Conservation (phyloP, 805 yeast species). For the Kluyveromyces wickerhamii region DNA sequence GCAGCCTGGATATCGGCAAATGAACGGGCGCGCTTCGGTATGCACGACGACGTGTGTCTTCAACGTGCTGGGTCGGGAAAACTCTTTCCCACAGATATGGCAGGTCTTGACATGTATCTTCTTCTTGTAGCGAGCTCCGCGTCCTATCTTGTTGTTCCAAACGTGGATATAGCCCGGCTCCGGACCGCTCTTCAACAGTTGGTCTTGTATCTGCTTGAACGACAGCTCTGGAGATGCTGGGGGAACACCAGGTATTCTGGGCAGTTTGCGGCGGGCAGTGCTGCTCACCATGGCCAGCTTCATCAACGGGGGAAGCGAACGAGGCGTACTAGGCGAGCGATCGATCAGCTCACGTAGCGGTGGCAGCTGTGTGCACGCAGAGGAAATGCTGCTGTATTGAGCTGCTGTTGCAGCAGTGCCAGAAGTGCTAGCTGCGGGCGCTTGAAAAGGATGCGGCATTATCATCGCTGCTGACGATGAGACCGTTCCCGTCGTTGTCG, state of each 20-base stretch:
- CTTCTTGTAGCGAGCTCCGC: constrained; percentile 6
- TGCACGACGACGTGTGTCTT: constrained; percentile 75
- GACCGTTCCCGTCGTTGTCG: too few species aligned
- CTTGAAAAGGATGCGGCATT: too few species aligned
- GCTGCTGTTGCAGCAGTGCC: too few species aligned
- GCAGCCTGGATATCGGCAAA: constrained; percentile 57
- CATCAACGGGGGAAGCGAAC: not conserved
- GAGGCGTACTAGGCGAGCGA: not conserved
- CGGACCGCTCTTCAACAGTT: not conserved
- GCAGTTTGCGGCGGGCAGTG: too few species aligned
- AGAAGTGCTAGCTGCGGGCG: too few species aligned
- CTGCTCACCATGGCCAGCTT: not conserved
- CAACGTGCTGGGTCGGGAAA: constrained; percentile 74
- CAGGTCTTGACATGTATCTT: constrained; percentile 31
- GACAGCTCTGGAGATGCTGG: not conserved
- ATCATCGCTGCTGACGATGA: too few species aligned
- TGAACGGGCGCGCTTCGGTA: constrained; percentile 67
- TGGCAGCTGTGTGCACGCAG: too few species aligned
- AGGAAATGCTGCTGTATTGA: too few species aligned
- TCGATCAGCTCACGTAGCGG: not conserved
- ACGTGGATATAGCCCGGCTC: constrained; percentile 3
- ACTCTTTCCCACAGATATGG: constrained; percentile 59
- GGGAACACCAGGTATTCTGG: too few species aligned
- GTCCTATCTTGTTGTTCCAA: constrained; percentile 4
- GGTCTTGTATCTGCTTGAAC: not conserved